Evolutionary conservation across 2,329 filamentous ascomycete species (phyloP).

Genomic region (Fusarium annulatum): DNA sequence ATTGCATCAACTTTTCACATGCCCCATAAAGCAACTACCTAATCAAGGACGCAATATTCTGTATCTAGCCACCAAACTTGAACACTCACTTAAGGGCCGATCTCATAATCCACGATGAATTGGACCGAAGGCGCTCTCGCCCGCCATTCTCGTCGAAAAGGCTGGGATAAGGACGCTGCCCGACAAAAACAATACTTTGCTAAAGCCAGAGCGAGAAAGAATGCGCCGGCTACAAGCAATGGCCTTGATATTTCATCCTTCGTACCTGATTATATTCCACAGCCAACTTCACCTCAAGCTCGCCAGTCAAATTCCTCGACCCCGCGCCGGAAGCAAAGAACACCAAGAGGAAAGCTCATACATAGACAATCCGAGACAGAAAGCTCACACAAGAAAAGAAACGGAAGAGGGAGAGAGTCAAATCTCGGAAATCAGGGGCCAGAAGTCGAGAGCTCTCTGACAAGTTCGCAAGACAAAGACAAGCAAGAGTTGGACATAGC

Average conservation of each 20-base stretch:
- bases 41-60: background rate
- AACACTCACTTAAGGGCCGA: background rate
- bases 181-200: conserved; percentile 55
- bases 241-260: conserved; percentile 28
- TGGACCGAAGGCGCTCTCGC: conserved; percentile 55
- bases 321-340: conserved; percentile 11
- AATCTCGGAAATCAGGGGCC: background rate
- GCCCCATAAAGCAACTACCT: background rate
- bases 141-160: conserved; percentile 50
- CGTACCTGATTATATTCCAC: conserved; percentile 45
- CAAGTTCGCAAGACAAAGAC: background rate
- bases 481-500: conserved; percentile 23
- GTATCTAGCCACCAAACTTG: background rate
- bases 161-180: conserved; percentile 48
- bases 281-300: background rate
- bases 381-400: no score
- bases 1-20: background rate
- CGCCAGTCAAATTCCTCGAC: background rate
- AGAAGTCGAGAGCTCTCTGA: background rate
- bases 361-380: background rate
- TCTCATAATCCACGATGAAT: conserved; percentile 50
- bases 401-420: background rate
- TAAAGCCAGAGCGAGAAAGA: conserved; percentile 46
- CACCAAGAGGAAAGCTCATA: conserved; percentile 19
- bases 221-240: conserved; percentile 16